Base-by-base conservation (phyloP, 768 basidiomycete genomes). In the Amylocystis lapponica region DNA sequence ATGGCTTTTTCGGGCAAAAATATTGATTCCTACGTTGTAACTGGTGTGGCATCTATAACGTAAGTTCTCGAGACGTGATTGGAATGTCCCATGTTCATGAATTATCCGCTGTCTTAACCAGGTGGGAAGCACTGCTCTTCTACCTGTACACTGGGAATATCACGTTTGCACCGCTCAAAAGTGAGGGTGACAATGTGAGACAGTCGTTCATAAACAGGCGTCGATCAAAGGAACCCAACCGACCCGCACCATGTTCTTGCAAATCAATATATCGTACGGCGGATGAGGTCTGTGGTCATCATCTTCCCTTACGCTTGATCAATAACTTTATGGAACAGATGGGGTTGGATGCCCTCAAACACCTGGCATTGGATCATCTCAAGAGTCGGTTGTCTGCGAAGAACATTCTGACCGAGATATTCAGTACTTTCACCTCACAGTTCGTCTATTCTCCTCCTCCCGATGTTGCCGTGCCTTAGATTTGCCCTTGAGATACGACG, bases 71-170 rank as follows among this genome's bases (percentile, higher is more conserved):
- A n/a, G n/a, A n/a, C n/a, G n/a, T n/a, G n/a, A n/a, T n/a, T n/a
- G n/a, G n/a, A n/a, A n/a, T n/a, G n/a, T n/a, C n/a, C n/a, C n/a
- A n/a, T n/a, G n/a, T n/a, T n/a, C n/a, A n/a, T n/a, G n/a, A n/a
- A n/a, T n/a, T n/a, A n/a, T n/a, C n/a, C n/a, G n/a, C n/a, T n/a
- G n/a, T n/a, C n/a, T n/a, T 43, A 9, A 14, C 16, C 34, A 50
- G 49, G 16, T 50, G 49, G 49, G 49, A 50, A 27, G 45, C 49
- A 4, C 20, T 50, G n/a, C 41, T 50, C n/a, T 50, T 47, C 26
- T 50, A 46, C 45, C 41, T 50, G 2, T 47, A 47, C 45, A 47
- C 49, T 1, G 49, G 49, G 16, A 30, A 33, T 32, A 42, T 42
- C 22, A 32, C 32, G 3, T 42, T 42, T 21, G 41, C 41, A 20